Conservation (phyloP, 495 filamentous ascomycete species). For the Recurvomyces mirabilis region DNA sequence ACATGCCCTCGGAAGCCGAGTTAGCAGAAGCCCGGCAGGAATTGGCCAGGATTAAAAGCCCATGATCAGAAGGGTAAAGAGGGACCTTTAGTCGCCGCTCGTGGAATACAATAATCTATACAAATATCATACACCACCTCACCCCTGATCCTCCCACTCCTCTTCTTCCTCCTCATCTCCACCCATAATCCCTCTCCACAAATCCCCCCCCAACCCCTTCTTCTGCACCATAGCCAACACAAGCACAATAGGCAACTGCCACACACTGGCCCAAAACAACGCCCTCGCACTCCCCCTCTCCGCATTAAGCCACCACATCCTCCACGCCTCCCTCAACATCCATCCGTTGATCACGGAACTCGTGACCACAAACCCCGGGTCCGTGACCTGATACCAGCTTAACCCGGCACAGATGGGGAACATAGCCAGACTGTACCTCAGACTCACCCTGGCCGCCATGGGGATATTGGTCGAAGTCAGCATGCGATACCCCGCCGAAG, state of each 20-base stretch:
- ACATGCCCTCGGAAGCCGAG: conserved; percentile 25
- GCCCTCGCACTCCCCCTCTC: conserved; percentile 69
- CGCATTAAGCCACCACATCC: conserved; percentile 71
- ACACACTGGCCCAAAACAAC: conserved; percentile 95
- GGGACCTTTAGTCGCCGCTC: too few relatives aligned
- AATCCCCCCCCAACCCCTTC: conserved; percentile 81
- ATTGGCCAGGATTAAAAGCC: too few relatives aligned
- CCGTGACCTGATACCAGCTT: conserved; percentile 73
- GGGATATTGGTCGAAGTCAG: conserved; percentile 78
- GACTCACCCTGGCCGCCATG: conserved; percentile 70
- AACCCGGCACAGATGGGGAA: conserved; percentile 79
- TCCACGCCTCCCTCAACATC: conserved; percentile 69
- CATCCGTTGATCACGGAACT: conserved; percentile 77
- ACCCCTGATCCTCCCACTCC: too few relatives aligned
- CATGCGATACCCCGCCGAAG: conserved; percentile 80
- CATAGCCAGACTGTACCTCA: conserved; percentile 78
- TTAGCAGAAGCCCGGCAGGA: conserved; percentile 12
- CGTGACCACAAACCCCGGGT: conserved; percentile 71
- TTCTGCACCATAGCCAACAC: conserved; percentile 87
- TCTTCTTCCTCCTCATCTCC: conserved; percentile 35
- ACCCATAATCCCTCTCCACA: conserved; percentile 60
- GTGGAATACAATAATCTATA: too few relatives aligned
- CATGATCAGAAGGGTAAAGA: too few relatives aligned
- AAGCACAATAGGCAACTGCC: conserved; percentile 86
- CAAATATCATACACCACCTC: too few relatives aligned